A percentile compares a stretch with the other conserved stretches of the same genome.
Evolutionary conservation across 345 rosid species (phyloP).

Genomic region (Toxicodendron radicans): DNA sequence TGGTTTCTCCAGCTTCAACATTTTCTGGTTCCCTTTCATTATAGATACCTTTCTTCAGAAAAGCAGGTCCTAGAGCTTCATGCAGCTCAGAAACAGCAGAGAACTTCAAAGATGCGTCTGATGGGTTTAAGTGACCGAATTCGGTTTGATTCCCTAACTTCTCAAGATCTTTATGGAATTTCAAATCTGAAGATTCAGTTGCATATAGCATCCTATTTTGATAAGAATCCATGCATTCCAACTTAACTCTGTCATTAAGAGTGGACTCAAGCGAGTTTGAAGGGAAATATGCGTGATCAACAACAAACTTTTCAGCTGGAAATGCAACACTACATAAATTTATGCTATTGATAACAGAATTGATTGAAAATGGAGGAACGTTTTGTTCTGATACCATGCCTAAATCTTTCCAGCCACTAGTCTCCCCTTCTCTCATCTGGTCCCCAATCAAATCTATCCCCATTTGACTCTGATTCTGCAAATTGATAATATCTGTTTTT

Average conservation of each 20-base stretch:
- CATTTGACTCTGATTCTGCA: conserved; percentile 42
- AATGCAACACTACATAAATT: conserved; percentile 37
- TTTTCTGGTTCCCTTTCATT: conserved; percentile 47
- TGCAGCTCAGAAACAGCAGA: conserved; percentile 73
- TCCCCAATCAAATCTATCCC: conserved; percentile 29
- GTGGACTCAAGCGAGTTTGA: conserved; percentile 37
- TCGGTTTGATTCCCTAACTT: conserved; percentile 34
- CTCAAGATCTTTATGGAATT: conserved; percentile 37
- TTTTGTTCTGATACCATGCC: conserved; percentile 30
- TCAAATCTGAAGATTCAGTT: conserved; percentile 40
- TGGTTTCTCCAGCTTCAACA: conserved; percentile 39
- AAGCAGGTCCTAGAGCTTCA: conserved; percentile 82
- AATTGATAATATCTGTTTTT: conserved; percentile 26
- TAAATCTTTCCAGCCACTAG: conserved; percentile 40
- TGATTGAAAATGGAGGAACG: conserved; percentile 32
- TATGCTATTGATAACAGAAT: conserved; percentile 29
- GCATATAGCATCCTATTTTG: conserved; percentile 28
- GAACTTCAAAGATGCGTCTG: conserved; percentile 46
- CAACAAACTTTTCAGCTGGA: conserved; percentile 45
- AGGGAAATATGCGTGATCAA: conserved; percentile 29
- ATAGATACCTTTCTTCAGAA: conserved; percentile 37
- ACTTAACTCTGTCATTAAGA: conserved; percentile 28
- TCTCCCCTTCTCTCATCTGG: conserved; percentile 38
- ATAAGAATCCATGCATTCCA: conserved; percentile 31
- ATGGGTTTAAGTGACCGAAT: conserved; percentile 35